Evolutionary conservation across 768 basidiomycete genomes (phyloP), one percentile per base, ranked within the genome.

Genomic region (Gloeopeniophorella convolvens): DNA sequence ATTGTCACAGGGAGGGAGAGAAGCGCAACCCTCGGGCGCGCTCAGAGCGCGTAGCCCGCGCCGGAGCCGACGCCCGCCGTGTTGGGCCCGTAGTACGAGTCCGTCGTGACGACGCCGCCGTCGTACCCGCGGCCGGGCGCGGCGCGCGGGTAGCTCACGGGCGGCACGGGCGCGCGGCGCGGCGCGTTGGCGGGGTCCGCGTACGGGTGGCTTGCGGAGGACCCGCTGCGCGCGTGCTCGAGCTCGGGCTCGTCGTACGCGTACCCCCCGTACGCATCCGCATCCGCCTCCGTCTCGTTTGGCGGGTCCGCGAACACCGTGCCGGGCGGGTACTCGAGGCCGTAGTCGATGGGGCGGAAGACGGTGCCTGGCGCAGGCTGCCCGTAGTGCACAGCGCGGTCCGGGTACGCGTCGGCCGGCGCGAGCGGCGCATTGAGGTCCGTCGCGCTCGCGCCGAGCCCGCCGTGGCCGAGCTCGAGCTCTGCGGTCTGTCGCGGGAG

Each of bases 341-440:
- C 56, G 12, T 51, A 55, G 36, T 55, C 31, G 31, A 32, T 36
- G 18, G 53, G 45, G 13, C 33, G 36, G 40, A 45, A 18, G 31
- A 27, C 44, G 11, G 32, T 6, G 20, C 32, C 26, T 15, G 48
- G 16, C n/a, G 24, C 24, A 5, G 42, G 35, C n/a, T 24, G 27
- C 28, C 48, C 54, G 24, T 48, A 51, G 42, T 58, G 54, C 23
- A 51, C n/a, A 1, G 42, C 42, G 20, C 56, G 56, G 42, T 56
- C 54, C 3, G 54, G 56, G 37, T 58, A 58, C 26, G 54, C 56
- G 32, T 42, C 37, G 4, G 45, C 1, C 1, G 42, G 5, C n/a
- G 56, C 54, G 8, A 42, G 31, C 1, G 3, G 4, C 31, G 37
- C 42, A 20, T 5, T 16, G 31, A 55, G 1, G 42, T 56, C 49